Conservation (phyloP, 2,329 filamentous ascomycete species). For the Beauveria caledonica region DNA sequence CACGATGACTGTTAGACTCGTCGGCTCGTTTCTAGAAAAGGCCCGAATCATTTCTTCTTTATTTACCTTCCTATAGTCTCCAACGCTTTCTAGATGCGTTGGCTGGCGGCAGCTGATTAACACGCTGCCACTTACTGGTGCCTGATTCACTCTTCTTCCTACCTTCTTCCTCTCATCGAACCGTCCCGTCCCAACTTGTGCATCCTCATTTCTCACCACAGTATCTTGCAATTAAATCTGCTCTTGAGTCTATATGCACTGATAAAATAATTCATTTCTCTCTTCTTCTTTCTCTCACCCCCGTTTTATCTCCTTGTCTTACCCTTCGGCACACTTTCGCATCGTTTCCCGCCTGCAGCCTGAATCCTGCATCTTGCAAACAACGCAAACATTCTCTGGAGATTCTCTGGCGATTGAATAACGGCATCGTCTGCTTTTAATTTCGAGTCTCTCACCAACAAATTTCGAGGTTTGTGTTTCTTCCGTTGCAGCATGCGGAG, state of each 20-base stretch:
- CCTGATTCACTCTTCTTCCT: slow-evolving; percentile 1
- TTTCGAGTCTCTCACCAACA: not conserved
- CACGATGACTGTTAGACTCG: not conserved
- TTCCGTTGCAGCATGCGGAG: not conserved
- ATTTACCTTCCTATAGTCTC: not conserved
- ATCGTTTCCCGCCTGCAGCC: not conserved
- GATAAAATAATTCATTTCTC: not conserved
- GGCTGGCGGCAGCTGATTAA: not conserved
- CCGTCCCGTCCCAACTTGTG: not conserved
- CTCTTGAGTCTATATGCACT: not conserved
- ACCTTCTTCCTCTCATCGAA: not conserved
- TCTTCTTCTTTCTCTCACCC: not conserved
- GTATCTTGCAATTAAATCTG: not conserved
- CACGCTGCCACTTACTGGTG: not conserved
- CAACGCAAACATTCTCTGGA: slow-evolving; percentile 4
- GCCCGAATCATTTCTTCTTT: not conserved
- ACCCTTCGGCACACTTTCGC: not conserved
- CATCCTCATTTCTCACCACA: slow-evolving; percentile 3
- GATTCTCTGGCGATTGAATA: slow-evolving; percentile 2
- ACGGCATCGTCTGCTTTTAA: not conserved
- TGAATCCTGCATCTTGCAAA: slow-evolving; percentile 1
- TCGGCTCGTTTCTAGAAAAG: not conserved
- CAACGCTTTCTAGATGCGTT: not conserved
- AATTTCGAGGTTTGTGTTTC: not conserved
- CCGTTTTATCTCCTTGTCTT: not conserved